These are phyloP conservation scores for Stemphylium vesicarium DNA, from an alignment of 2,329 filamentous ascomycete species.

Conservation along the genomic window DNA sequence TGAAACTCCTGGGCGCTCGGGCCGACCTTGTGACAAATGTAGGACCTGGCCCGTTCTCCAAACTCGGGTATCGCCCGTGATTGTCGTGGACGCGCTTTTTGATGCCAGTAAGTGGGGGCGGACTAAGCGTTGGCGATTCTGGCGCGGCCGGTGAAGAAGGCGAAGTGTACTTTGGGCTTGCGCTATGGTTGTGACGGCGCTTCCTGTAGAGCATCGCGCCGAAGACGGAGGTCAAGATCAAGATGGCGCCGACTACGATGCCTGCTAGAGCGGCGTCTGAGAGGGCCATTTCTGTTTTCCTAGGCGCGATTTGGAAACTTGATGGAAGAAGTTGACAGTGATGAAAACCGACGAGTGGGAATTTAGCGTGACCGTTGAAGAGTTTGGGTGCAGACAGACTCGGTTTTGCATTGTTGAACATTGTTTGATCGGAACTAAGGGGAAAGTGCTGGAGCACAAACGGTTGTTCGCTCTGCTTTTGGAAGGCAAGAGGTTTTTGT, in stretches of 20 bases:
- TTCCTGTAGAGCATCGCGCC: neutral
- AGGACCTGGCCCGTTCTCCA: slow-evolving; percentile 6
- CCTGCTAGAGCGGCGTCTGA: neutral
- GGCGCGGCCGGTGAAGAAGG: neutral
- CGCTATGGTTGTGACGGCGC: neutral
- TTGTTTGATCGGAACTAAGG: neutral
- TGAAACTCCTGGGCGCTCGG: neutral
- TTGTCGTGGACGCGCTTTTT: neutral
- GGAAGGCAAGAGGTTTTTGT: neutral
- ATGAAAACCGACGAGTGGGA: too few species aligned
- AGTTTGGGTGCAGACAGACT: neutral
- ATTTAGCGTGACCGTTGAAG: neutral
- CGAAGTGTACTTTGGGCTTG: neutral
- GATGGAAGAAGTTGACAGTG: neutral
- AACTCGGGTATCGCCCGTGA: neutral
- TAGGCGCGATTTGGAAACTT: too few species aligned
- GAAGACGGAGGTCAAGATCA: neutral
- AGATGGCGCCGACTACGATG: neutral
- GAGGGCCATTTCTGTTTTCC: neutral
- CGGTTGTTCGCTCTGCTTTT: neutral
- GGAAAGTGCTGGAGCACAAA: neutral
- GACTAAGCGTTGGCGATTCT: neutral
- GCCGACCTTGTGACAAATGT: neutral
- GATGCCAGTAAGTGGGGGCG: neutral
- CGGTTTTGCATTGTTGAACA: neutral